Evolutionary conservation across 306 rosid genomes (phyloP), one percentile per base, ranked within the genome.

Genomic region (Lathyrus aphaca): DNA sequence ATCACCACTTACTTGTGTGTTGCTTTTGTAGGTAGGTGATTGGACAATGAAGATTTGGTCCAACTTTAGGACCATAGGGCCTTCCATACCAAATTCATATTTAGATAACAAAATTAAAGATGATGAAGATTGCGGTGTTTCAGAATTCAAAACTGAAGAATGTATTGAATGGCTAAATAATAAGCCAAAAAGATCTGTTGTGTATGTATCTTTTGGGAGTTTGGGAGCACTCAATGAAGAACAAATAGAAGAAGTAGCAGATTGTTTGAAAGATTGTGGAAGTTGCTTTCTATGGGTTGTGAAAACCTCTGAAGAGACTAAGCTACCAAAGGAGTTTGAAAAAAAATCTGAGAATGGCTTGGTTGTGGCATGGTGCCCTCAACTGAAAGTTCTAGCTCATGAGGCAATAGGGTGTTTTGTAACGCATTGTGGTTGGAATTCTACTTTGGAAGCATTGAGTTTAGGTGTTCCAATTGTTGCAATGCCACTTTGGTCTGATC

Each of bases 381-480:
- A 77, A 0, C 19, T 70, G 13, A 43, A 63, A 18, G 76, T 77
- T 4, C 27, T 77, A 45, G 67, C 62, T 8, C 76, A 77, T 54
- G 76, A 77, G 18, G 60, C 81, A 11, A 39, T 77, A 5, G 81
- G 76, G 4, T 70, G 81, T 16, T 77, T 70, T 64, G 55, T 77
- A 8, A 70, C 81, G 15, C 81, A 77, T 45, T 77, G 81, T 54
- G 81, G 81, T 51, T 77, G 81, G 81, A 77, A 77, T 17, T 49
- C 56, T 1, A 17, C 27, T 3, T 49, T 49, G 13, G 56, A 49
- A 17, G 56, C 56, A 8, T 15, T 74, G 53, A 53, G 83, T 45
- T 43, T 74, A 8, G 79, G 75, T 6, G 82, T 79, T 50, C 75
- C 79, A 29, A 42, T 42, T 23, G 40, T 79, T 35, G 72, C 75